These are phyloP conservation scores for Aurantiochytrium sp. DNA, from an alignment of 108 stramenopile species.

Conservation along the genomic window DNA sequence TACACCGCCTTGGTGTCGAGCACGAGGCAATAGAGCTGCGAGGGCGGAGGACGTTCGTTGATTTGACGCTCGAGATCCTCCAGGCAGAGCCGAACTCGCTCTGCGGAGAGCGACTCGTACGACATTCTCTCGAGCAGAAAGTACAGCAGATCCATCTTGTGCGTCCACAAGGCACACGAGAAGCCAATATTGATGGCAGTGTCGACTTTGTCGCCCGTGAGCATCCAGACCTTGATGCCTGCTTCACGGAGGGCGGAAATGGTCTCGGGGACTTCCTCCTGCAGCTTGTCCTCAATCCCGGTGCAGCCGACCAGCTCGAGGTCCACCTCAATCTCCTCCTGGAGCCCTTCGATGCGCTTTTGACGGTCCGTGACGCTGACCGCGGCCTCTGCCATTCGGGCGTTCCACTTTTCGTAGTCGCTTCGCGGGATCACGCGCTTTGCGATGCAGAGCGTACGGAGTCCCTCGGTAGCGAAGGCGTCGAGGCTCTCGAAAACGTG, in stretches of 20 bases:
- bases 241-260: slow-evolving; percentile 82
- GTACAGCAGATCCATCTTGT: background rate
- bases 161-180: slow-evolving; percentile 55
- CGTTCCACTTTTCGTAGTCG: slow-evolving; percentile 58
- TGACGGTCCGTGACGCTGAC: background rate
- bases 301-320: slow-evolving; percentile 88
- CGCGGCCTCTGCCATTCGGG: slow-evolving; percentile 29
- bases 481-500: slow-evolving; percentile 14
- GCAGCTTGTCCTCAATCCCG: slow-evolving; percentile 96
- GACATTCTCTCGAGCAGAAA: background rate
- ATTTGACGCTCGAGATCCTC: background rate
- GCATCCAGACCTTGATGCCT: slow-evolving; percentile 94
- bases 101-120: background rate
- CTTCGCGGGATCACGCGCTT: slow-evolving; percentile 67
- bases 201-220: slow-evolving; percentile 96
- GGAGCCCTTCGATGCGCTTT: slow-evolving; percentile 50
- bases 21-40: slow-evolving; percentile 62
- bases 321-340: slow-evolving; percentile 69
- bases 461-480: slow-evolving; percentile 78
- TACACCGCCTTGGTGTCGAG: slow-evolving; percentile 80
- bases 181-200: slow-evolving; percentile 97
- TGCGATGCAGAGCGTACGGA: slow-evolving; percentile 89
- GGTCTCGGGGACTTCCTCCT: slow-evolving; percentile 87
- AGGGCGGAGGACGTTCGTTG: background rate
- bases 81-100: background rate